Evolutionary conservation across 331 rosid genomes (phyloP), one percentile per base, ranked within the genome.

Genomic region (Rosa hybrid): DNA sequence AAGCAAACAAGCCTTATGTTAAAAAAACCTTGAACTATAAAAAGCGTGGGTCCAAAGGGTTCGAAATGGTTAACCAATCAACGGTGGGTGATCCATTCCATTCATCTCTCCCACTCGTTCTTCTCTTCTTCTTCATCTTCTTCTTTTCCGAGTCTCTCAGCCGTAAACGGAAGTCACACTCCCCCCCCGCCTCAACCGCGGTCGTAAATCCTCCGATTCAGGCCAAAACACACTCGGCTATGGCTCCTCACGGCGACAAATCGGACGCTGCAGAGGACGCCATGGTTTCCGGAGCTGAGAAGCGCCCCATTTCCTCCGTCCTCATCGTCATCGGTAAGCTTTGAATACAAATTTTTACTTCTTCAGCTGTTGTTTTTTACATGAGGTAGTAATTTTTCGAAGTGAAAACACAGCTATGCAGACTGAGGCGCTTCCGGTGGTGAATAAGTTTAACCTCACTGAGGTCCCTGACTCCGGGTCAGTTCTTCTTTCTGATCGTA

Each of bases 371-470:
- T 34, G 41, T 14, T 38, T 54, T 3, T 57, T 10, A 5, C 5
- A 0, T 4, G 6, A 75, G 46, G 4, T 76, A 17, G 59, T 44
- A n/a, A 76, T 62, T 12, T 62, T 45, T 45, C 0, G 74, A 53
- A 80, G 23, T 76, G n/a, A 79, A 83, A 91, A 2, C 3, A 45
- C 63, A 77, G 98, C 98, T 88, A 96, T 93, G 98, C 97, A 93
- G 89, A 84, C 94, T 23, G 99, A 96, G 85, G 99, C 99, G 74
- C 92, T 91, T 85, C 97, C 98, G 53, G 75, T 93, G 42, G 97
- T 91, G 54, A 89, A 91, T 74, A 96, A 81, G 85, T 85, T 93
- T 42, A 86, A 88, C 54, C 97, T 96, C 63, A 80, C 76, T 25
- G 90, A 91, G 84, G 96, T 89, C 74, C 82, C 77, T 59, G 71